phyloP scores from a whole-genome alignment of 2,329 filamentous ascomycete genomes.

The Stagonosporopsis chrysanthemi region DNA sequence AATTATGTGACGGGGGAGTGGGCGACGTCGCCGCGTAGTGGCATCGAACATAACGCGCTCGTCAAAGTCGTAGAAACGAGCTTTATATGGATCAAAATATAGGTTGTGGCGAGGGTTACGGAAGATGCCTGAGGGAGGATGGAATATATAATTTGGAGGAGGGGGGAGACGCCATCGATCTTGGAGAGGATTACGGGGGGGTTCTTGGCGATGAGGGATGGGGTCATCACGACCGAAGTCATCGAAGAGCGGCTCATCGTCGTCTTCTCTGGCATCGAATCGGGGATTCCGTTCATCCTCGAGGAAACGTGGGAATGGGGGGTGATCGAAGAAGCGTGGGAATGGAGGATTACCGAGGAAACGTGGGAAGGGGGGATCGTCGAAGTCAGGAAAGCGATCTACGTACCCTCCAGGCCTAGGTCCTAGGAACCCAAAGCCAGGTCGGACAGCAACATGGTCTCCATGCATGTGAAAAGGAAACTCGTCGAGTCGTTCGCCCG shows the following conservation, averaged over 20 bases:
- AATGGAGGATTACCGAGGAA: too few species aligned
- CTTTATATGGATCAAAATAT: neutral
- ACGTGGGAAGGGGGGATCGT: too few species aligned
- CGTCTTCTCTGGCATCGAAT: neutral
- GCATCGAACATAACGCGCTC: neutral
- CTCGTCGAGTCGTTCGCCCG: constrained; percentile 19
- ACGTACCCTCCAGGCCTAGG: constrained; percentile 11
- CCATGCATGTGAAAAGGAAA: constrained; percentile 37
- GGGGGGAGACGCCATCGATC: neutral
- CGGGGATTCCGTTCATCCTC: neutral
- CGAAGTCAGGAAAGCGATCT: neutral
- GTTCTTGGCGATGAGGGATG: neutral
- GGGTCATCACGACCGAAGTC: neutral
- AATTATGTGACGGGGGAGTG: neutral
- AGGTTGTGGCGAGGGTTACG: neutral
- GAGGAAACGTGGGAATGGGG: neutral
- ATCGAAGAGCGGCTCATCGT: neutral
- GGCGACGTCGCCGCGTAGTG: neutral
- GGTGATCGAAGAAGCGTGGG: neutral
- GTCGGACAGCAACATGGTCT: constrained; percentile 22
- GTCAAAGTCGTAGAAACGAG: neutral
- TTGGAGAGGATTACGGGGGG: neutral
- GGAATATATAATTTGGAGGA: neutral
- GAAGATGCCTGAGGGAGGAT: neutral
- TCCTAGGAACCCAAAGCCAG: neutral